Conservation (phyloP, 163 green algal genomes). For the Chlorella variabilis region DNA sequence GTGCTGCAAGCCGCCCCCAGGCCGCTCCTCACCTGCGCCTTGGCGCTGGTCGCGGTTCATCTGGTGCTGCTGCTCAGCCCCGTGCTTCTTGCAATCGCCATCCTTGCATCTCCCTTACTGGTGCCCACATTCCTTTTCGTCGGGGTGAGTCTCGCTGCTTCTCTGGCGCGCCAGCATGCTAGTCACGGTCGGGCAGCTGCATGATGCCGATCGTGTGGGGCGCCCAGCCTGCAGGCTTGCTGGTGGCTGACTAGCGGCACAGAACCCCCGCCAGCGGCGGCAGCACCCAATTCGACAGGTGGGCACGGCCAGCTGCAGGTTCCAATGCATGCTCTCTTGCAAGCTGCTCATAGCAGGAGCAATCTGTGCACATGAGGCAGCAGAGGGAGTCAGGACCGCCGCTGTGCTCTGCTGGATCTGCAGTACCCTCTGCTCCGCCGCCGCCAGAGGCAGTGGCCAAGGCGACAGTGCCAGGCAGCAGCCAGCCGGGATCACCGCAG, state of each 20-base stretch:
- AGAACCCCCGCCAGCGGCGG: neutral
- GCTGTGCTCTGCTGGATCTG: too few species aligned
- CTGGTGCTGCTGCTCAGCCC: neutral
- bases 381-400: too few species aligned
- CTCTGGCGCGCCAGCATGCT: too few species aligned
- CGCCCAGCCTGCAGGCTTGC: constrained; percentile 23
- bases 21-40: neutral
- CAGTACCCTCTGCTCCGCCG: too few species aligned
- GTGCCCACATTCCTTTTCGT: constrained; percentile 25
- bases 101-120: constrained; percentile 9
- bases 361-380: too few species aligned
- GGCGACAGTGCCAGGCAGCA: neutral
- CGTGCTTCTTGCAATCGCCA: neutral
- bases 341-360: too few species aligned
- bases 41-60: constrained; percentile 11
- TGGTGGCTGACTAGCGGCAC: constrained; percentile 18
- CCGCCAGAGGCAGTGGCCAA: too few species aligned
- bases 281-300: too few species aligned
- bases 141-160: constrained; percentile 20
- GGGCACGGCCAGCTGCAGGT: too few species aligned
- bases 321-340: neutral
- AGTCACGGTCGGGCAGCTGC: too few species aligned
- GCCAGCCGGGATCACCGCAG: neutral
- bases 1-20: neutral
- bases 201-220: neutral